Evolutionary conservation across 495 filamentous ascomycete genomes (phyloP).

Genomic region (Hypoxylon perforatum): DNA sequence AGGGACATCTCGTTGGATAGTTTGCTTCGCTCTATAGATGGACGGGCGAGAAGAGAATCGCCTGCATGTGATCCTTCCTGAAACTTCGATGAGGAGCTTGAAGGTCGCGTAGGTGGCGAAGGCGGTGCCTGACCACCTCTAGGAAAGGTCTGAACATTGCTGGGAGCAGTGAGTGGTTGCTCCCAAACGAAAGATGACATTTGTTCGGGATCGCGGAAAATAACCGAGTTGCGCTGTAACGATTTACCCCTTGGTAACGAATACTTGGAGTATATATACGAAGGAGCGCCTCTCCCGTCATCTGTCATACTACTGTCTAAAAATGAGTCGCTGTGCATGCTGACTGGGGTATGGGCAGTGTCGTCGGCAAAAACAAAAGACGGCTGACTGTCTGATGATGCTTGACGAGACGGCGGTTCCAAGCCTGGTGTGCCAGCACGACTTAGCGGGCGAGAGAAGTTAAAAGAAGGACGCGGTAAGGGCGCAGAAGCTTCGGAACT

Average conservation of each 20-base stretch:
- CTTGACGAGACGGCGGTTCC: constrained; percentile 67
- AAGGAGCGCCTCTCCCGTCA: constrained; percentile 64
- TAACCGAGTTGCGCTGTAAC: constrained; percentile 74
- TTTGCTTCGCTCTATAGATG: constrained; percentile 58
- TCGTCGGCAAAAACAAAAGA: constrained; percentile 71
- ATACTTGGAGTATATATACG: constrained; percentile 87
- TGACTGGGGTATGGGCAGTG: constrained; percentile 69
- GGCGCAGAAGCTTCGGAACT: constrained; percentile 75
- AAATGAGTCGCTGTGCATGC: constrained; percentile 70
- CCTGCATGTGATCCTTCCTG: constrained; percentile 50
- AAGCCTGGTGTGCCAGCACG: constrained; percentile 74
- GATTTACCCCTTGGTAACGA: constrained; percentile 82
- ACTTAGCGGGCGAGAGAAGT: constrained; percentile 92
- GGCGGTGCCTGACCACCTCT: constrained; percentile 60
- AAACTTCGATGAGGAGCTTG: constrained; percentile 56
- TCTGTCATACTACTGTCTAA: constrained; percentile 54
- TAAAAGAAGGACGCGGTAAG: constrained; percentile 80
- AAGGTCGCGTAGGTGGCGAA: constrained; percentile 63
- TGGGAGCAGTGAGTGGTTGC: constrained; percentile 61
- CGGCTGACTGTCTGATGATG: constrained; percentile 70
- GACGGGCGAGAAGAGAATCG: constrained; percentile 51
- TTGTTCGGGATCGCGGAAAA: constrained; percentile 70
- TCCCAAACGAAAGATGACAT: constrained; percentile 69
- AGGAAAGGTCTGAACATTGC: constrained; percentile 51
- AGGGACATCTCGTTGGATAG: constrained; percentile 54